Percentiles rank a stretch among this genome's conserved stretches.
Evolutionary conservation across 73 alveolate genomes (phyloP).

Genomic region (Diophrys sp.): DNA sequence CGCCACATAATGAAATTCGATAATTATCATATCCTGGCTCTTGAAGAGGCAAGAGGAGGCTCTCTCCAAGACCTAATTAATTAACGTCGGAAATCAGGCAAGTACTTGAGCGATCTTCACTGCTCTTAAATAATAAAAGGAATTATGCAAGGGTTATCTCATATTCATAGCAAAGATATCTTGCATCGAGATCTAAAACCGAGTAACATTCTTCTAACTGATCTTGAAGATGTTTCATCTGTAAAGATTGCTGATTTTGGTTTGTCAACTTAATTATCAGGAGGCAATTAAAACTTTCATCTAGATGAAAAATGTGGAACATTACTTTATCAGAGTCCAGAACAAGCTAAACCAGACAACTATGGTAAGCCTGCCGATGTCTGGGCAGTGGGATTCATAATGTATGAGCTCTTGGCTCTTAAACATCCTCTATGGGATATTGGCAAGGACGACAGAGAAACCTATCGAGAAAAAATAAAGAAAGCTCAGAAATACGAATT

Average conservation of each 20-base stretch:
- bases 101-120: constrained; percentile 6
- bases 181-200: constrained; percentile 66
- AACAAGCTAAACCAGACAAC: constrained; percentile 33
- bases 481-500: background rate
- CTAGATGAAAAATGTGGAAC: constrained; percentile 60
- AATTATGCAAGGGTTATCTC: constrained; percentile 39
- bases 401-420: constrained; percentile 30
- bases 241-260: constrained; percentile 60
- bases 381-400: constrained; percentile 65
- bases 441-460: constrained; percentile 17
- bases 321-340: constrained; percentile 61
- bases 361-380: constrained; percentile 64
- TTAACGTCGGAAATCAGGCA: background rate
- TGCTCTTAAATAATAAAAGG: constrained; percentile 42
- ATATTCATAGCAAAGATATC: constrained; percentile 38
- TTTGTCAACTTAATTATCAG: constrained; percentile 29
- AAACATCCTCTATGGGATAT: constrained; percentile 46
- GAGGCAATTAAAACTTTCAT: constrained; percentile 7
- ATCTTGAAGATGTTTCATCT: constrained; percentile 16
- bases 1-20: background rate
- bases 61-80: constrained; percentile 46
- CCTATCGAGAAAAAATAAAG: constrained; percentile 23
- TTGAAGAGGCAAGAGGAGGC: constrained; percentile 26
- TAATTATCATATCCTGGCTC: background rate
- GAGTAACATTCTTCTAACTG: constrained; percentile 45